A percentile compares a stretch with the other conserved stretches of the same genome.
phyloP scores from a whole-genome alignment of 768 basidiomycete genomes.

The Amylocystis lapponica region DNA sequence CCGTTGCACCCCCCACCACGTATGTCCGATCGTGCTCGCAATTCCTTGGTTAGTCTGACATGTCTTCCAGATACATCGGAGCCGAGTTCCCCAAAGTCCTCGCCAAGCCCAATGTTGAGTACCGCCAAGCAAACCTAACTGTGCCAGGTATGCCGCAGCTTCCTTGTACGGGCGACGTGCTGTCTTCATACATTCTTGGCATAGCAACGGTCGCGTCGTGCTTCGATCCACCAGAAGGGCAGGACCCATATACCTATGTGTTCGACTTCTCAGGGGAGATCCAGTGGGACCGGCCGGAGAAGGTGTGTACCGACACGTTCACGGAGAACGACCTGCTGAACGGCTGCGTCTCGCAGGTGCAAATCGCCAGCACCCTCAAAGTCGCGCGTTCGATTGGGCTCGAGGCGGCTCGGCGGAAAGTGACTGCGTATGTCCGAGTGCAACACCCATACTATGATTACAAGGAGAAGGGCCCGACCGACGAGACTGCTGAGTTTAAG shows the following conservation, averaged over 20 bases:
- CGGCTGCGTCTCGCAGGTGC: too few species aligned
- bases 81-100: conserved; percentile 67
- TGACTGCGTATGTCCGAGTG: conserved; percentile 74
- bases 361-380: conserved; percentile 68
- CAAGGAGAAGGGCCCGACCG: conserved; percentile 53
- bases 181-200: conserved; percentile 9
- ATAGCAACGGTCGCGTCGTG: conserved; percentile 60
- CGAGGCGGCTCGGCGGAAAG: conserved; percentile 75
- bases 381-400: conserved; percentile 62
- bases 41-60: conserved; percentile 12
- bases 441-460: conserved; percentile 78
- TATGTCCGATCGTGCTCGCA: conserved; percentile 31
- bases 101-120: conserved; percentile 66
- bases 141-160: conserved; percentile 46
- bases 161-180: neutral
- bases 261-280: conserved; percentile 86
- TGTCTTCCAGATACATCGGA: conserved; percentile 61
- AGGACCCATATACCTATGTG: conserved; percentile 68
- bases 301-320: conserved; percentile 41
- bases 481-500: conserved; percentile 72
- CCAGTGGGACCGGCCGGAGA: conserved; percentile 66
- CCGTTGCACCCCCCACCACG: conserved; percentile 71
- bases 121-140: conserved; percentile 77
- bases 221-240: conserved; percentile 69
- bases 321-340: neutral